Evolutionary conservation across 1,284 basidiomycete species (phyloP).

Genomic region (Apiotrichum domesticum): DNA sequence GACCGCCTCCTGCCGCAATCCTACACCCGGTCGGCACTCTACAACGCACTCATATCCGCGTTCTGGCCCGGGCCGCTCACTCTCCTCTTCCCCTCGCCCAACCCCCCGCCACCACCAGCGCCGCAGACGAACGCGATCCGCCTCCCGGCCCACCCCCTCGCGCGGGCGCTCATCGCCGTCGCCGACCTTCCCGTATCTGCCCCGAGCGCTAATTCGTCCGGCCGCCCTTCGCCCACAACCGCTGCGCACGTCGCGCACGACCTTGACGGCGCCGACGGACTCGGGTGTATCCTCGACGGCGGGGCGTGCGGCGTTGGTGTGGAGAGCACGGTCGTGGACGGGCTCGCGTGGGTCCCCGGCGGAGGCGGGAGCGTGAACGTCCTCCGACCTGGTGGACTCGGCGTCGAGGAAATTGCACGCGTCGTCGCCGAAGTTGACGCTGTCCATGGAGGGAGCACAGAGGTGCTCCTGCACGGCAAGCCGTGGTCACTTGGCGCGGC

Average conservation of each 20-base stretch:
- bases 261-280: conserved; percentile 55
- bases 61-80: conserved; percentile 98
- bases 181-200: conserved; percentile 77
- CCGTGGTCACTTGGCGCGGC: conserved; percentile 14
- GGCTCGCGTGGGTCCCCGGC: conserved; percentile 56
- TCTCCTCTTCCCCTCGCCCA: conserved; percentile 73
- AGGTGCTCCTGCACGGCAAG: conserved; percentile 31
- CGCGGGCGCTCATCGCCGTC: conserved; percentile 77
- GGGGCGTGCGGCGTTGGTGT: conserved; percentile 83
- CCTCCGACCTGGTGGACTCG: conserved; percentile 85
- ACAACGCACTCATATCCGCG: conserved; percentile 64
- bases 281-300: conserved; percentile 84
- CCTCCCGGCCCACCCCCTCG: conserved; percentile 90
- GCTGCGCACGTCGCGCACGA: conserved; percentile 81
- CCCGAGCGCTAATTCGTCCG: conserved; percentile 91
- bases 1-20: conserved; percentile 59
- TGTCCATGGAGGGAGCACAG: conserved; percentile 26
- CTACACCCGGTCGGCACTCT: conserved; percentile 59
- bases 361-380: conserved; percentile 64
- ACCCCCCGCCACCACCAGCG: conserved; percentile 40
- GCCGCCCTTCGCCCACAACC: conserved; percentile 88
- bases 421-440: conserved; percentile 51
- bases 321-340: conserved; percentile 95
- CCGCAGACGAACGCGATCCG: conserved; percentile 75
- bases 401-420: conserved; percentile 75